Base-by-base conservation (phyloP, 2,329 filamentous ascomycete species). In the Calonectria hawksworthii region DNA sequence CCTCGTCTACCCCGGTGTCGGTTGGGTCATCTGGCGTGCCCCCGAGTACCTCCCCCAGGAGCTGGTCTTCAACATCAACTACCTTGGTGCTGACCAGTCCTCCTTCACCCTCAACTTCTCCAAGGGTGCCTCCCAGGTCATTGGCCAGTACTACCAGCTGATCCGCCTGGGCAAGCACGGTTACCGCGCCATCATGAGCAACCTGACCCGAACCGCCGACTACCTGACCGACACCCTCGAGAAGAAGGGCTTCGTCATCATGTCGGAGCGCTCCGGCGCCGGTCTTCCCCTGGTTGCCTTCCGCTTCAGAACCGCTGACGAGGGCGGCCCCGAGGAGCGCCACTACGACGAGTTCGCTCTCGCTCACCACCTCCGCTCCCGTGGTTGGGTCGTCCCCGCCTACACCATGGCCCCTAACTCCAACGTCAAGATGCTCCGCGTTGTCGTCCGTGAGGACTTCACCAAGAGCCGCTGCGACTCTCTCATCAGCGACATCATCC, bases 11-110 rank as follows among this genome's bases (percentile, higher is more conserved):
- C 96, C 96, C 0, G 96, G 96, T 84, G 95, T 99, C 18, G 96
- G 96, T 73, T 99, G 96, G 96, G 93, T 96, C 14, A 89, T 98
- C 78, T 98, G 96, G 96, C 92, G 96, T 63, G 91, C 92, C 50
- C 91, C 95, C 66, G 93, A 97, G 84, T 97, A 90, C 86, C 90
- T 98, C 3, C 96, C 96, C 10, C 90, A 96, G 83, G 96, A 98
- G 82, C 93, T 98, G 28, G 95, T 99, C 81, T 99, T 99, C 92
- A 98, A 98, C 90, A 98, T 99, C 91, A 98, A 98, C 90, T 99
- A 99, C 87, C 93, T 98, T 8, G 96, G 96, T 65, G 96, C 96
- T 14, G 95, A 98, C 83, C 96, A 99, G 85, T 94, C 96, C 2
- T 98, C 95, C 4, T 98, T 98, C 87, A 98, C 96, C 0, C 92